Percentiles rank a stretch among this genome's conserved stretches.
Conservation (phyloP, 164 flowering plant species). For the Warburgia ugandensis region DNA sequence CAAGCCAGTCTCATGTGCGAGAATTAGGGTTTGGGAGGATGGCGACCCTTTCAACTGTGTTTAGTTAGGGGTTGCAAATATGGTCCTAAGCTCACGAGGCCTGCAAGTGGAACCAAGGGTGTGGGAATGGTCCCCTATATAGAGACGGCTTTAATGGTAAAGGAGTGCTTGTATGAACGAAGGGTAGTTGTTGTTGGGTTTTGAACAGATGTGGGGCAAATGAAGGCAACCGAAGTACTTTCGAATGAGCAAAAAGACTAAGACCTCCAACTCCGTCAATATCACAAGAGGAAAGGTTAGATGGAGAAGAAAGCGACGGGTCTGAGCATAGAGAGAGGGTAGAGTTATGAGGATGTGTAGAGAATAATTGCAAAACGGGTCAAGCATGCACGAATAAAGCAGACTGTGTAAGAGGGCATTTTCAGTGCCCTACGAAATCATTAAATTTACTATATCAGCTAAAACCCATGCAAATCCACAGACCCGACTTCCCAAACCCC, state of each 20-base stretch:
- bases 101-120: too few relatives aligned
- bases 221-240: constrained; percentile 6
- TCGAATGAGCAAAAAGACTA: background rate
- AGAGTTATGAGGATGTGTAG: constrained; percentile 27
- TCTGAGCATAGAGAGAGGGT: constrained; percentile 22
- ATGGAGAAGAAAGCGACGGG: constrained; percentile 30
- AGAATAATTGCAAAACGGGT: constrained; percentile 43
- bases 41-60: background rate
- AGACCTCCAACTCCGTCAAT: constrained; percentile 2
- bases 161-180: background rate
- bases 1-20: background rate
- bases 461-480: constrained; percentile 7
- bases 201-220: constrained; percentile 1
- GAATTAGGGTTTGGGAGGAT: constrained; percentile 4
- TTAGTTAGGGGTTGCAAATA: background rate
- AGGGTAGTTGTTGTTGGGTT: constrained; percentile 1
- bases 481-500: constrained; percentile 7
- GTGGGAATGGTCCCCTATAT: too few relatives aligned
- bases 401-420: background rate
- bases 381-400: constrained; percentile 31
- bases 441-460: constrained; percentile 26
- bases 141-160: constrained; percentile 1
- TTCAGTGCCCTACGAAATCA: constrained; percentile 13
- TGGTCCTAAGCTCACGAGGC: too few relatives aligned
- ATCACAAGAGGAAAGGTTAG: constrained; percentile 2